phyloP scores from a whole-genome alignment of 75 land plant species.

The Sequoia sempervirens region DNA sequence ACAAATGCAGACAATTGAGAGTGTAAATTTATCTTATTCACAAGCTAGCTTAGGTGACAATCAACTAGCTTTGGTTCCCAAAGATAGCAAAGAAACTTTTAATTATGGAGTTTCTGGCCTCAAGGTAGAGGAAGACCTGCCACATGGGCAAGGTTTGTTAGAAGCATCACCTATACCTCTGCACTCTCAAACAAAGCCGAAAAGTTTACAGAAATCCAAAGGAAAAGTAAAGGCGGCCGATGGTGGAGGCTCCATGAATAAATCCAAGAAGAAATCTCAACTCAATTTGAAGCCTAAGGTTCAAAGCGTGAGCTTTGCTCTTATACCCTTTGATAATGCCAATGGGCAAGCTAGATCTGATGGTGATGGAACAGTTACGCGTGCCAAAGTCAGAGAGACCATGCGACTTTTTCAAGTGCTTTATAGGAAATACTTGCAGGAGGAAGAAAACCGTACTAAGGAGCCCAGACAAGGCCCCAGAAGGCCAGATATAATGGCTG shows the following conservation, averaged over 20 bases:
- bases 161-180: background rate
- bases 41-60: background rate
- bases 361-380: constrained; percentile 4
- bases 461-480: background rate
- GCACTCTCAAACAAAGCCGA: background rate
- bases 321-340: background rate
- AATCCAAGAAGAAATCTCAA: background rate
- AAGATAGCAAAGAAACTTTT: background rate
- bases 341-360: background rate
- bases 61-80: background rate
- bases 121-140: background rate
- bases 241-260: background rate
- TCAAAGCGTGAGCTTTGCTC: constrained; percentile 4
- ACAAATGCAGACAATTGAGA: background rate
- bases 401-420: constrained; percentile 11
- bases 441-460: constrained; percentile 9
- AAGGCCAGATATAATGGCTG: constrained; percentile 28
- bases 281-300: background rate
- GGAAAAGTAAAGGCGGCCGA: background rate
- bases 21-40: background rate
- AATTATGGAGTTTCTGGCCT: background rate
- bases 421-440: constrained; percentile 9
- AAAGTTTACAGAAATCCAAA: background rate
- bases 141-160: background rate
- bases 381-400: constrained; percentile 13